Conservation (phyloP, 306 rosid genomes). For the Dicorynia guianensis region DNA sequence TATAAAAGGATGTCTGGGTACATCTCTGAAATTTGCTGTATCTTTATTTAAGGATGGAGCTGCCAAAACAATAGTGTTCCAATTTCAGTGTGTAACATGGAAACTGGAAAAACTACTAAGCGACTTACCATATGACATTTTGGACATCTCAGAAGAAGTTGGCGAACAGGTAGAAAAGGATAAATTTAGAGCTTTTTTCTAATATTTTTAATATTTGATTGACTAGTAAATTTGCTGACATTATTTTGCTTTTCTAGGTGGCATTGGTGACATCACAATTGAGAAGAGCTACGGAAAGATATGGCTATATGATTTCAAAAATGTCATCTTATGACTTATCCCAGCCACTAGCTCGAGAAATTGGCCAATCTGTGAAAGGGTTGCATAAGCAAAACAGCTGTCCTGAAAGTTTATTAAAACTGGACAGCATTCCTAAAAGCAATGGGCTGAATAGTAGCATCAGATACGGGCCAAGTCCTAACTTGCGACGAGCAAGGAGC, state of each 20-base stretch:
- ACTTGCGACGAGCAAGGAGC: conserved; percentile 51
- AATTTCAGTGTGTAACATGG: conserved; percentile 63
- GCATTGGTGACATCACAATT: conserved; percentile 87
- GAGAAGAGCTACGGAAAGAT: conserved; percentile 83
- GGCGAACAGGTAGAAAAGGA: conserved; percentile 81
- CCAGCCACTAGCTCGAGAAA: conserved; percentile 60
- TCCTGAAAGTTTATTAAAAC: conserved; percentile 53
- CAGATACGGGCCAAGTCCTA: conserved; percentile 40
- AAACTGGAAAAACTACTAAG: conserved; percentile 63
- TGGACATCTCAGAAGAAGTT: conserved; percentile 67
- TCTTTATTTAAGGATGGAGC: conserved; percentile 60
- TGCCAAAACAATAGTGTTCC: conserved; percentile 57
- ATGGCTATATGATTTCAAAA: conserved; percentile 64
- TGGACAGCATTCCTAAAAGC: conserved; percentile 41
- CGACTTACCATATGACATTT: conserved; percentile 54
- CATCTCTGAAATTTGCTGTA: conserved; percentile 42
- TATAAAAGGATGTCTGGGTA: conserved; percentile 23
- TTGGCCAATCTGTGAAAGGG: conserved; percentile 49
- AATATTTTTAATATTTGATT: neutral
- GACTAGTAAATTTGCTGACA: conserved; percentile 23
- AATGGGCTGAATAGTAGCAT: conserved; percentile 51
- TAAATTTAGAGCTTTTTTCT: conserved; percentile 11
- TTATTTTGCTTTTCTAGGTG: conserved; percentile 60
- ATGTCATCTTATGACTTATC: conserved; percentile 54
- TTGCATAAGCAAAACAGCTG: conserved; percentile 52